phyloP scores from a whole-genome alignment of 2,329 filamentous ascomycete genomes.

The Cordyceps javanica region DNA sequence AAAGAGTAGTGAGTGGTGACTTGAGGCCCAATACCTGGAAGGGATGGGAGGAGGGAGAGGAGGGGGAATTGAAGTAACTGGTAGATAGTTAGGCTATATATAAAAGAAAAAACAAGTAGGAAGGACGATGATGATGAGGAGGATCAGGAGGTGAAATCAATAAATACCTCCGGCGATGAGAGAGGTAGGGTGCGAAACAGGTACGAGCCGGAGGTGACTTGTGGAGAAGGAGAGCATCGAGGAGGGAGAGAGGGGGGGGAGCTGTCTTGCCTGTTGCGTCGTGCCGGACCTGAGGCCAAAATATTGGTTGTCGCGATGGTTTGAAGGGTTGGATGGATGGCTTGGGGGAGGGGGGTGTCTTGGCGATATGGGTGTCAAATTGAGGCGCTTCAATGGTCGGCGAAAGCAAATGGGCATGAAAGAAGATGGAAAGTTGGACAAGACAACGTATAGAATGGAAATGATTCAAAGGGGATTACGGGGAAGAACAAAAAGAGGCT shows the following conservation, averaged over 20 bases:
- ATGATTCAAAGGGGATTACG: too few species aligned
- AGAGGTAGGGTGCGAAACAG: background rate
- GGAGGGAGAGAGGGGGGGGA: background rate
- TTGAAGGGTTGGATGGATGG: too few species aligned
- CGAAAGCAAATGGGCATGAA: background rate
- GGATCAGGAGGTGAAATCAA: background rate
- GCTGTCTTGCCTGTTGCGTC: background rate
- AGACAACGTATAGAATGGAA: too few species aligned
- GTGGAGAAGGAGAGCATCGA: constrained; percentile 3
- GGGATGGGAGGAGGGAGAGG: background rate
- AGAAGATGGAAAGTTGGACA: too few species aligned
- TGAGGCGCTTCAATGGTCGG: too few species aligned
- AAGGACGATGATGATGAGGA: background rate
- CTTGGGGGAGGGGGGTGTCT: too few species aligned
- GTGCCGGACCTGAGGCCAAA: background rate
- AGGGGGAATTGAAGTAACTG: background rate
- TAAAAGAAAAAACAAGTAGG: too few species aligned
- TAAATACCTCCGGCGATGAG: background rate
- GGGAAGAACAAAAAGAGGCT: background rate
- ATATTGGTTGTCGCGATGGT: background rate
- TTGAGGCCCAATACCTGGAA: background rate
- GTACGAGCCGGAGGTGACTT: background rate
- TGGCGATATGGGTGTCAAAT: constrained; percentile 9
- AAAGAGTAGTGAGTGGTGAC: background rate
- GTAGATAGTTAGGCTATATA: too few species aligned